Percentiles rank a stretch among this genome's conserved stretches.
Conservation (phyloP, 1,139 yeast species). For the Pichia sp. region DNA sequence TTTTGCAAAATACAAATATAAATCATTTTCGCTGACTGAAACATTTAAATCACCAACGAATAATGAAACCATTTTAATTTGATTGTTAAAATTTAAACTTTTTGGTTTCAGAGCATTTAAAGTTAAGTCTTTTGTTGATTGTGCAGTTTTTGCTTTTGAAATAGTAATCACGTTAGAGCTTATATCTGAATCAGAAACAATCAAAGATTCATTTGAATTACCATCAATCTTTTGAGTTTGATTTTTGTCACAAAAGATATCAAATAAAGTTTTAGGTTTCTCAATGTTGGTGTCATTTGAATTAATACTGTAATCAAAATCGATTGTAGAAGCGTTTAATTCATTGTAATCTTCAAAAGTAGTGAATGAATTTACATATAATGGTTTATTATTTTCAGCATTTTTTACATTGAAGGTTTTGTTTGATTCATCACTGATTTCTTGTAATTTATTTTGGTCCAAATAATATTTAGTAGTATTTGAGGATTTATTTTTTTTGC, state of each 20-base stretch:
- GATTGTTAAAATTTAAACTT: conserved; percentile 1
- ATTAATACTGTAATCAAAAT: background rate
- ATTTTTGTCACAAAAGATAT: background rate
- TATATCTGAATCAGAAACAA: conserved; percentile 12
- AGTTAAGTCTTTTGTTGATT: background rate
- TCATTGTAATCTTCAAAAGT: no score
- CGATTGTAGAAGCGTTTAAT: no score
- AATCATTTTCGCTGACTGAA: conserved; percentile 34
- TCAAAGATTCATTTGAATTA: no score
- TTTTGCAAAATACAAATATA: conserved; percentile 32
- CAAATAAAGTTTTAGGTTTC: conserved; percentile 5
- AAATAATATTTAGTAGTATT: conserved; percentile 12
- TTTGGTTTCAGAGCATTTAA: background rate
- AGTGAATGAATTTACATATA: conserved; percentile 1
- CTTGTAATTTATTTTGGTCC: conserved; percentile 11
- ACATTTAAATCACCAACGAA: conserved; percentile 45
- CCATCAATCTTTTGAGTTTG: background rate
- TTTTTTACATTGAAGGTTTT: background rate
- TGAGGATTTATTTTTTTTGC: conserved; percentile 11
- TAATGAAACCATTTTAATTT: conserved; percentile 27
- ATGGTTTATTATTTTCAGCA: background rate
- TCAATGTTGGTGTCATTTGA: conserved; percentile 3
- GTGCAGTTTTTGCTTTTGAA: background rate
- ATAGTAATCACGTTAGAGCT: conserved; percentile 15
- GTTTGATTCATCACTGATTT: conserved; percentile 1